Base-by-base conservation (phyloP, 257 asterid genomes). In the Agastache rugosa region DNA sequence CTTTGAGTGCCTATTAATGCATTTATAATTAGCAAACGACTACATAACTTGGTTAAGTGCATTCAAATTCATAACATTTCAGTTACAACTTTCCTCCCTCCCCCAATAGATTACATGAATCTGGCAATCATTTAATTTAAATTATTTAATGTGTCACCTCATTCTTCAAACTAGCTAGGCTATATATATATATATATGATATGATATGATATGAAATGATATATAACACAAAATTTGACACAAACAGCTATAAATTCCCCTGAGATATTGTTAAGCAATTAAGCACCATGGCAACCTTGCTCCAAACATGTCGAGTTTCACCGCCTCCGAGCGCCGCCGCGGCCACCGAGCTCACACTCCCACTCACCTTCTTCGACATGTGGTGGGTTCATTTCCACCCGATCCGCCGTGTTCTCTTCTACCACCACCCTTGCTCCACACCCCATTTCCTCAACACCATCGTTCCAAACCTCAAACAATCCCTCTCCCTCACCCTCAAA, bases 401-500 rank as follows among this genome's bases (percentile, higher is more conserved):
- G 1, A 53, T 79, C 10, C 90, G 82, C 8, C 81, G 79, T 34
- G 77, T 87, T 23, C 51, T 85, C 67, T 87, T 89, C 82, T 89
- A 83, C 69, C 67, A 75, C 35, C 29, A 66, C 63, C 76, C 88
- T 0, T 72, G 50, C n/a, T 74, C 90, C 14, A 76, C 19, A 25
- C 0, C 75, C 31, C 17, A 67, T 37, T 87, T 87, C 79, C 6
- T 68, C 11, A 74, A 79, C 16, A 63, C 79, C 23, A 0, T 37
- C 12, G 17, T 58, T 71, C 77, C 77, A 9, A 17, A 72, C 11
- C 77, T 72, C 77, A 61, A 72, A 60, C 70, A 61, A 4, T 90
- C 90, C 0, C 87, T 88, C 71, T 83, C 90, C 53, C 64, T 80
- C 50, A 31, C 92, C 50, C 90, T 90, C 67, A 82, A 69, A 22